Evolutionary conservation across 176 grass and related monocot species (phyloP), one percentile per base, ranked within the genome.

Genomic region (maize (Zea mays)): DNA sequence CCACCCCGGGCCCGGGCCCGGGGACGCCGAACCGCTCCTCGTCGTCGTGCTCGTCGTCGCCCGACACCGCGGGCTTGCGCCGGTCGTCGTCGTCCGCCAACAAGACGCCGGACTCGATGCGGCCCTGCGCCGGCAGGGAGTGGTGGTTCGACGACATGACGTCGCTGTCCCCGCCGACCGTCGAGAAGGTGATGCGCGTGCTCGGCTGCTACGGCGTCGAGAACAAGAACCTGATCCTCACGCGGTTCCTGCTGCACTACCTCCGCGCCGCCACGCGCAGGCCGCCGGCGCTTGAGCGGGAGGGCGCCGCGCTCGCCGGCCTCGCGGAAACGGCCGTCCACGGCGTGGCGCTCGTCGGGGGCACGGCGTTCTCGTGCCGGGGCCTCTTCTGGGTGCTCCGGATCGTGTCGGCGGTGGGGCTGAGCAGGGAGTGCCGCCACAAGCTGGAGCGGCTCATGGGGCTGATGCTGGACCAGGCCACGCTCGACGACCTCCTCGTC

Each of bases 101-200:
- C 40, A 97, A 90, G 76, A 97, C 88, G n/a, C 69, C 88, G 1
- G 93, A 93, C 10, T 90, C 93, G 4, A 65, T 86, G 65, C 82
- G 55, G 82, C 89, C 89, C 4, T 91, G 85, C 72, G 77, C 69
- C 33, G 78, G 76, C 48, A 67, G 71, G 79, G 92, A 98, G 66
- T 98, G 96, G 96, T 98, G 96, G 96, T 95, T 84, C 17, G 96
- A 98, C 35, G 92, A 95, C 80, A 69, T 95, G 77, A 88, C 90
- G 6, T 74, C 79, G 0, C 66, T 98, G 78, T 86, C 81, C 2
- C 92, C 89, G 42, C 41, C n/a, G 19, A 82, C 86, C 27, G 63
- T 98, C 27, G 89, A 94, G 67, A 90, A 90, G 84, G 85, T 73
- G 59, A 98, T 94, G 91, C 60, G 70, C 2, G 69, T 84, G 44